Conservation (phyloP, 1,284 basidiomycete genomes). For the Sphagnurus paluster region DNA sequence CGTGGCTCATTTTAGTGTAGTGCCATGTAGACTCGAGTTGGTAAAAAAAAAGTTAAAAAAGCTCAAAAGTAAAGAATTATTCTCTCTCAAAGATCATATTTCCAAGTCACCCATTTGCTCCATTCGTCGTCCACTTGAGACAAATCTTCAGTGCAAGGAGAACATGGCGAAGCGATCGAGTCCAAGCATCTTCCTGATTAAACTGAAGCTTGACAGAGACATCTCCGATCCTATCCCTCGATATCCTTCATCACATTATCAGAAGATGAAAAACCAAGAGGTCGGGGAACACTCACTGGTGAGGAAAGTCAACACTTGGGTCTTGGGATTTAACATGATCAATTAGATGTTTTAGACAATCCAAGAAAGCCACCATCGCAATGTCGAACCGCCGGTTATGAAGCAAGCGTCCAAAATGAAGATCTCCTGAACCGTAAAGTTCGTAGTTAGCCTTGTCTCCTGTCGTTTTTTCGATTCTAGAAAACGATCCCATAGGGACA, state of each 20-base stretch:
- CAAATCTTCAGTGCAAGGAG: slow-evolving; percentile 86
- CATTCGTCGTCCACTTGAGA: slow-evolving; percentile 82
- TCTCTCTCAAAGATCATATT: background rate
- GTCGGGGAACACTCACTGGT: slow-evolving; percentile 59
- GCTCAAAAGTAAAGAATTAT: too few relatives aligned
- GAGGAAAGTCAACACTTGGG: slow-evolving; percentile 75
- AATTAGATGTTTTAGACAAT: slow-evolving; percentile 89
- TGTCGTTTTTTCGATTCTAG: slow-evolving; percentile 81
- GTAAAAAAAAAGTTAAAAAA: too few relatives aligned
- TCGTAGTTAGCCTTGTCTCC: slow-evolving; percentile 87
- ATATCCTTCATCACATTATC: slow-evolving; percentile 55
- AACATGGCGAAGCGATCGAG: slow-evolving; percentile 89
- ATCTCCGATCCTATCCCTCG: slow-evolving; percentile 94
- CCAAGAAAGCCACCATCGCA: slow-evolving; percentile 94
- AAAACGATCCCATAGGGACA: slow-evolving; percentile 92
- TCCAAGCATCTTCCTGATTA: slow-evolving; percentile 96
- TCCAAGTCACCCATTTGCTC: slow-evolving; percentile 47
- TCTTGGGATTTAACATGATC: slow-evolving; percentile 82
- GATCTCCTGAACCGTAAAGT: slow-evolving; percentile 87
- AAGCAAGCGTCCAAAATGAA: slow-evolving; percentile 84
- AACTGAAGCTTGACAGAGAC: slow-evolving; percentile 93
- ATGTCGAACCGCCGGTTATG: slow-evolving; percentile 96
- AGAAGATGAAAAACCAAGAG: background rate
- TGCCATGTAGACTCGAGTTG: too few relatives aligned
- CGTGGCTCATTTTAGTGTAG: too few relatives aligned